These are phyloP conservation scores for Drechslera avenae DNA, from an alignment of 2,329 filamentous ascomycete genomes.

Conservation along the genomic window DNA sequence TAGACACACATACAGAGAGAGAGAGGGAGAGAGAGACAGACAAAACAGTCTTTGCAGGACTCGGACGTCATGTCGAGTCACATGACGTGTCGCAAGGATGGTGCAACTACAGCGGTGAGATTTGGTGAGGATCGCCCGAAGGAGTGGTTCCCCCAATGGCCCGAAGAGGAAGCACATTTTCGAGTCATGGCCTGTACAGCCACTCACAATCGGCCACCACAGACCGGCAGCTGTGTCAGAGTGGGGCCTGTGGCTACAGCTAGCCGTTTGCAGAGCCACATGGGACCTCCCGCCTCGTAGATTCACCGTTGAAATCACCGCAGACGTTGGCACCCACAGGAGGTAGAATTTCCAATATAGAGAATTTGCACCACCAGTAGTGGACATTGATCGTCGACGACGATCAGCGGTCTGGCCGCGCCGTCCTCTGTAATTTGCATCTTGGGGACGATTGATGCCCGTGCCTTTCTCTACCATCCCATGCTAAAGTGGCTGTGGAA, in stretches of 20 bases:
- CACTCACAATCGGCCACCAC: conserved; percentile 22
- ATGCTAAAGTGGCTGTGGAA: conserved; percentile 15
- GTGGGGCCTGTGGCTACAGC: conserved; percentile 12
- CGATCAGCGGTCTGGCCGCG: conserved; percentile 1
- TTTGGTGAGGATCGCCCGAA: conserved; percentile 23
- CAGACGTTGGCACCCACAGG: background rate
- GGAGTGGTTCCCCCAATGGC: conserved; percentile 14
- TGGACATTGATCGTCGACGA: conserved; percentile 4
- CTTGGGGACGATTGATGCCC: conserved; percentile 9
- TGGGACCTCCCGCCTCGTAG: conserved; percentile 22
- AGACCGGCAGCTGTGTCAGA: conserved; percentile 3
- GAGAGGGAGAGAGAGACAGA: no score
- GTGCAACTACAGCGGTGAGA: conserved; percentile 32
- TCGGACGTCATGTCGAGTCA: conserved; percentile 15
- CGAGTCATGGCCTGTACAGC: conserved; percentile 7
- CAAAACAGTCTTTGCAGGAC: conserved; percentile 10
- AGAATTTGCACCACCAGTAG: conserved; percentile 1
- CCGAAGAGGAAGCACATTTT: conserved; percentile 22
- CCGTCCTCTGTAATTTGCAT: conserved; percentile 14
- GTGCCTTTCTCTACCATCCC: conserved; percentile 8
- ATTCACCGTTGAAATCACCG: conserved; percentile 29
- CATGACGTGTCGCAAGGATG: conserved; percentile 26
- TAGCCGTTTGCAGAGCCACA: conserved; percentile 20
- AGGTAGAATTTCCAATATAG: background rate
- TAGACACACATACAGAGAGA: no score